Base-by-base conservation (phyloP, 2,329 filamentous ascomycete genomes). In the Nemania diffusa region DNA sequence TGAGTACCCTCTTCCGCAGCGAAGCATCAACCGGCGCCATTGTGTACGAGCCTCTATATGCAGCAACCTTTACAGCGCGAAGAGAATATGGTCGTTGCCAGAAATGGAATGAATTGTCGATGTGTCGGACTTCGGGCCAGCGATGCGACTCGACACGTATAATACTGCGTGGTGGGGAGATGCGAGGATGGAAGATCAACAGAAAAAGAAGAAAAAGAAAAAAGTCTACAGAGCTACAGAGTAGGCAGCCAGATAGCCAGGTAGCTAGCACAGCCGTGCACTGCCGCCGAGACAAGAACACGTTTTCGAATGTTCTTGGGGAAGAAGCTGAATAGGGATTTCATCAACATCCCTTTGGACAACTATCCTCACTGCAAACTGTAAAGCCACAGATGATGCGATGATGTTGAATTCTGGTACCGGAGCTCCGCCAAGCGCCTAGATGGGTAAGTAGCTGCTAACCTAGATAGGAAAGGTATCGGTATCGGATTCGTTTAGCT, bases 1-100 rank as follows among this genome's bases (percentile, higher is more conserved):
- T 90, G 69, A 98, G 84, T 71, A 97, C 94, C 82, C 86, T 90
- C 82, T 93, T 97, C 69, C 94, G 89, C 78, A 84, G 84, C 64
- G 65, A 65, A 42, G 73, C 65, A 20, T 78, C 75, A 26, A 78
- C 73, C 13, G 85, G 32, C 75, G 79, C 69, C 76, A 76, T 76
- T 1, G 24, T 60, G 51, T 24, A 50, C 40, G 17, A 22, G 42
- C 22, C n/a, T 34, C 22, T 53, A 24, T 26, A 32, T 37, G 11
- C n/a, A n/a, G n/a, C n/a, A n/a, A n/a, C n/a, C n/a, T n/a, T n/a
- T n/a, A n/a, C n/a, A n/a, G n/a, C n/a, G 13, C 32, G 29, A 8
- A 52, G 24, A 15, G n/a, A 3, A 20, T 15, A 8, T 4, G 9
- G 5, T 15, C 24, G 9, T 5, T 26, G n/a, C 17, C 5, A 13